Conservation (phyloP, 139 green algal genomes). For the Volvox reticuliferus region DNA sequence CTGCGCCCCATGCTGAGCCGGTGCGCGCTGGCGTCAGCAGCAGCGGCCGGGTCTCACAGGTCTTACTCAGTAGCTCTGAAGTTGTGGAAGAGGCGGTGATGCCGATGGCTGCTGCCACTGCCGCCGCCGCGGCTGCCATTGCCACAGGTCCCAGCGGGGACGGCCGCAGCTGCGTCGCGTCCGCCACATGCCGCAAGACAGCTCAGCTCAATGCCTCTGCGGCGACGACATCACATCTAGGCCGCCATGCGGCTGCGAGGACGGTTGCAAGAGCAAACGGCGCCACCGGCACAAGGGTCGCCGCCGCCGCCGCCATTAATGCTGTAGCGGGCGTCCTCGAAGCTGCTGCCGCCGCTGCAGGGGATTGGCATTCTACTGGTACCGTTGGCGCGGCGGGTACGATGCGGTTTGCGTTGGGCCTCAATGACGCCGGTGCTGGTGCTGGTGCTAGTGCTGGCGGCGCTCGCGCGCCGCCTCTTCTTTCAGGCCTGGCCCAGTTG, state of each 20-base stretch:
- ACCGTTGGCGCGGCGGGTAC: too few relatives aligned
- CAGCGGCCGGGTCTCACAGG: not conserved
- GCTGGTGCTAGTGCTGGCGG: not conserved
- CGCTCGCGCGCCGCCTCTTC: constrained; percentile 3
- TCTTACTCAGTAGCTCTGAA: too few relatives aligned
- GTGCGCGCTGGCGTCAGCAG: not conserved
- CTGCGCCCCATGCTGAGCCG: not conserved
- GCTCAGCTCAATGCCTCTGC: too few relatives aligned
- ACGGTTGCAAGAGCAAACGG: not conserved
- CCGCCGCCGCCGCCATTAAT: not conserved
- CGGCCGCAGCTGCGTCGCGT: too few relatives aligned
- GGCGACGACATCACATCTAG: too few relatives aligned
- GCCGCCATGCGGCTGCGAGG: not conserved
- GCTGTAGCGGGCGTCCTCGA: not conserved
- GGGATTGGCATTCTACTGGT: not conserved
- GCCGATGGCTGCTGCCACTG: not conserved
- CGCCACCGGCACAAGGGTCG: not conserved
- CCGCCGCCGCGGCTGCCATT: not conserved
- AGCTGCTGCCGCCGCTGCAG: not conserved
- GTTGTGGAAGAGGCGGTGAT: not conserved
- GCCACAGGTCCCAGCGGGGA: too few relatives aligned
- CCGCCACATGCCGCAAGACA: too few relatives aligned
- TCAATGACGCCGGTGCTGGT: not conserved
- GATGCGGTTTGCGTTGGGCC: not conserved
- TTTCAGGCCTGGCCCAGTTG: constrained; percentile 6